Conservation (phyloP, 495 filamentous ascomycete species). For the Pseudoneurospora amorphoporcata region DNA sequence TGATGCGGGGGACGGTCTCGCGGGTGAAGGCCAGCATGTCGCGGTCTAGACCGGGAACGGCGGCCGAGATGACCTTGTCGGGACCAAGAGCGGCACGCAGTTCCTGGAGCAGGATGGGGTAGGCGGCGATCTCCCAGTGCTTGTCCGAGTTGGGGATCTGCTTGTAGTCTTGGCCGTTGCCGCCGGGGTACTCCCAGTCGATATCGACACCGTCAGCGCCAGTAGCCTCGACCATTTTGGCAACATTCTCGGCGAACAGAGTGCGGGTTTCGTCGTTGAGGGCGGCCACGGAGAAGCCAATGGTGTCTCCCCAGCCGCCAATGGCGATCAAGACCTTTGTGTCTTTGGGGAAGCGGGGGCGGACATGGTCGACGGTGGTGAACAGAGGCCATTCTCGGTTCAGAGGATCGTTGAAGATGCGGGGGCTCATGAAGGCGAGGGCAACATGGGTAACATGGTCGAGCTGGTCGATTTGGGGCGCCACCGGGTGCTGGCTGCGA, state of each 20-base stretch:
- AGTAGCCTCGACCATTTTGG: constrained; percentile 48
- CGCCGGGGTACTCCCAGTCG: constrained; percentile 76
- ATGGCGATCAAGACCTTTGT: constrained; percentile 62
- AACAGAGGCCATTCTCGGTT: constrained; percentile 47
- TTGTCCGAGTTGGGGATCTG: constrained; percentile 50
- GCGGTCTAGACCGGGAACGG: constrained; percentile 53
- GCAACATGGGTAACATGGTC: constrained; percentile 51
- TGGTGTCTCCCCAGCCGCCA: constrained; percentile 63
- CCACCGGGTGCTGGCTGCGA: constrained; percentile 41
- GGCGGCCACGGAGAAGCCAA: constrained; percentile 50
- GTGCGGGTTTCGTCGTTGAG: constrained; percentile 40
- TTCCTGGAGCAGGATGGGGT: constrained; percentile 50
- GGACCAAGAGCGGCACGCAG: constrained; percentile 50
- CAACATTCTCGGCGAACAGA: constrained; percentile 55
- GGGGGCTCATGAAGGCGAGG: constrained; percentile 55
- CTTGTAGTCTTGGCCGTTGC: constrained; percentile 71
- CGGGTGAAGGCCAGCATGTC: constrained; percentile 68
- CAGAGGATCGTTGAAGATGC: constrained; percentile 46
- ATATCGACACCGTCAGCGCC: constrained; percentile 61
- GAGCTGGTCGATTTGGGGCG: constrained; percentile 37
- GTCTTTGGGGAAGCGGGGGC: constrained; percentile 45
- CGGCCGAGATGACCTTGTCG: constrained; percentile 55
- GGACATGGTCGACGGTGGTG: constrained; percentile 44
- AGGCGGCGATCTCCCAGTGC: constrained; percentile 52
- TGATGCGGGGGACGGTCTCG: constrained; percentile 53